Base-by-base conservation (phyloP, 495 filamentous ascomycete species). In the Cercophora scortea region DNA sequence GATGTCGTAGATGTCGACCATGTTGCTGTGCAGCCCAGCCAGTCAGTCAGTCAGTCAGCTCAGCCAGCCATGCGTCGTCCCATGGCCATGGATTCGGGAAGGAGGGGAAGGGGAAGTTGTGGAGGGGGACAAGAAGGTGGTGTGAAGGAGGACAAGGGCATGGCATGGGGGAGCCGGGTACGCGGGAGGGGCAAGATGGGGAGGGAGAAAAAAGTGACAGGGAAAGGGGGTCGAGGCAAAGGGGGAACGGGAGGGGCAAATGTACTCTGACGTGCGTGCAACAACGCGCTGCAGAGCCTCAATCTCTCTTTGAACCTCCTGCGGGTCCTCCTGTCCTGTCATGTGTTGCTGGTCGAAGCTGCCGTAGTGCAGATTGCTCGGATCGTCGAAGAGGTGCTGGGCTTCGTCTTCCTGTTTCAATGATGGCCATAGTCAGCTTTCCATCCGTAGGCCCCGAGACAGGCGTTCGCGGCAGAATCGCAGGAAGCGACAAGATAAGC, bases 1-100 rank as follows among this genome's bases (percentile, higher is more conserved):
- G 61, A 81, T 79, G 44, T 79, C 78, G 67, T 80, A 81, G 48
- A 81, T 78, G 62, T 81, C 78, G 50, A 81, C 77, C 51, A 81
- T 72, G 61, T 77, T 77, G 51, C 78, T 81, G 56, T 51, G 55
- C 42, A 55, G 43, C 25, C 32, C 3, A 6, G 61, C 74, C 50
- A 74, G 68, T 53, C 60, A 49, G 42, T 25, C 25, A 5, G 25
- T 25, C 17, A 32, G 43, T 32, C 43, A 45, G 17, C 17, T 18
- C 25, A 45, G 40, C n/a, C 15, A 9, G 44, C 32, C 40, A 42
- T 56, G 40, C 15, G 10, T 45, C 43, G 25, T 53, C 44, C 49
- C 50, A 25, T 32, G 13, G 50, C 49, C 49, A 42, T 32, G 19
- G 34, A 47, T 19, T 16, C 40, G 53, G 53, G 51, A 47, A 45